Evolutionary conservation across 129 eudicot species (phyloP), one percentile per base, ranked within the genome.

Genomic region (Artemisia tridentata): DNA sequence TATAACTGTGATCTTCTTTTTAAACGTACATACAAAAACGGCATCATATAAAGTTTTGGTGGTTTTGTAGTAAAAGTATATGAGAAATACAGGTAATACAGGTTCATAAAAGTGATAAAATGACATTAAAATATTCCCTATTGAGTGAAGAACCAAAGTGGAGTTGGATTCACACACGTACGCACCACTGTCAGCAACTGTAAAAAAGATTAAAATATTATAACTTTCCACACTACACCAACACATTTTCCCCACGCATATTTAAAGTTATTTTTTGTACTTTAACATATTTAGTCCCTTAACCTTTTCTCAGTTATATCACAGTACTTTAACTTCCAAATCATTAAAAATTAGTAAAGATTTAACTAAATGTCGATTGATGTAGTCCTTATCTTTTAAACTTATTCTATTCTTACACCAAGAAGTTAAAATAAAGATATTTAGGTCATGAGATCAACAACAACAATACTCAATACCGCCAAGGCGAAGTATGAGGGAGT

Each of bases 241-340:
- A 78, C 75, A 73, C 84, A 68, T 69, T 52, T 76, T 73, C 78
- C 77, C 80, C 77, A 84, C 74, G 59, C 72, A 74, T 74, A 72
- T 73, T 77, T 63, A 72, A 76, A 74, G 51, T 68, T 68, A 11
- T 31, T 63, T 63, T 78, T 63, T 11, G 19, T 21, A 41, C 27
- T 45, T 10, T 71, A 51, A 13, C 72, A 64, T 43, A 41, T 70
- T 53, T 54, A 25, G 52, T 27, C 81, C 81, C 67, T 78, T 25
- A 17, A 23, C 1, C 0, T 71, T 54, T 4, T 63, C 2, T 58
- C 19, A 29, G 0, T 4, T 71, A 46, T 53, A 71, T 63, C 17
- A 21, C 48, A 43, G 11, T n/a, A 41, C 72, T 65, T 65, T 1
- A 3, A 74, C 59, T 74, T 65, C 46, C 14, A 41, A 50, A 43